phyloP scores from a whole-genome alignment of 805 yeast species.

The Ogataea zsoltii region DNA sequence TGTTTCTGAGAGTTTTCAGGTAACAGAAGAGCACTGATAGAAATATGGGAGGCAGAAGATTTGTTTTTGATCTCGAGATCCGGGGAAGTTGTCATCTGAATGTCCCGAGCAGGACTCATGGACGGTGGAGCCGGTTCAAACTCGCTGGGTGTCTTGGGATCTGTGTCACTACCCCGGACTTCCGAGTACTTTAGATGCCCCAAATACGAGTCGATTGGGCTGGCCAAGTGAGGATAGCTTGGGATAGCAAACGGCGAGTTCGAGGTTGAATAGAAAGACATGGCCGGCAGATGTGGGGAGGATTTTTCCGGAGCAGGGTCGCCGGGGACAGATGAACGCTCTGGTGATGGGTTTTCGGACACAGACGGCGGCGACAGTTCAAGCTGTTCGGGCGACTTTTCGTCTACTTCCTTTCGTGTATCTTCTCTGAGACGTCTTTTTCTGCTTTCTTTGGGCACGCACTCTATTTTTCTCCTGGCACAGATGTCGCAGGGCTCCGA shows the following conservation, averaged over 20 bases:
- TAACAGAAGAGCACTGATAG: constrained; percentile 8
- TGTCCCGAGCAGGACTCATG: not conserved
- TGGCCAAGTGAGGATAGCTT: not conserved
- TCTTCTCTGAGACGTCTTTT: too few relatives aligned
- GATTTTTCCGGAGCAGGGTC: not conserved
- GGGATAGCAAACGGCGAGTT: constrained; percentile 8
- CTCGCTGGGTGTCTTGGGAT: not conserved
- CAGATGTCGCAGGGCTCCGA: constrained; percentile 8
- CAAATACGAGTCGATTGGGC: constrained; percentile 3
- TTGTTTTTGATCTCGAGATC: not conserved
- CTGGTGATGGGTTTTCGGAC: not conserved
- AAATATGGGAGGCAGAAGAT: constrained; percentile 4
- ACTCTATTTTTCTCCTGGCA: constrained; percentile 2
- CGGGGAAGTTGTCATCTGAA: not conserved
- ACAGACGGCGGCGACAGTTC: not conserved
- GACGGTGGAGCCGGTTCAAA: too few relatives aligned
- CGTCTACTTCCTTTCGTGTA: too few relatives aligned
- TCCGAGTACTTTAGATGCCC: constrained; percentile 4
- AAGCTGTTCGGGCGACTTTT: too few relatives aligned
- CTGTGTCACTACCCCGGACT: not conserved
- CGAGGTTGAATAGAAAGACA: constrained; percentile 1
- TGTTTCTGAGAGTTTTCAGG: not conserved
- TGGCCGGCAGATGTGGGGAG: constrained; percentile 7
- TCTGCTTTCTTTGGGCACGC: constrained; percentile 8
- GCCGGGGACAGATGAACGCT: too few relatives aligned